Conservation (phyloP, 495 filamentous ascomycete species). For the Jackrogersella minutella region DNA sequence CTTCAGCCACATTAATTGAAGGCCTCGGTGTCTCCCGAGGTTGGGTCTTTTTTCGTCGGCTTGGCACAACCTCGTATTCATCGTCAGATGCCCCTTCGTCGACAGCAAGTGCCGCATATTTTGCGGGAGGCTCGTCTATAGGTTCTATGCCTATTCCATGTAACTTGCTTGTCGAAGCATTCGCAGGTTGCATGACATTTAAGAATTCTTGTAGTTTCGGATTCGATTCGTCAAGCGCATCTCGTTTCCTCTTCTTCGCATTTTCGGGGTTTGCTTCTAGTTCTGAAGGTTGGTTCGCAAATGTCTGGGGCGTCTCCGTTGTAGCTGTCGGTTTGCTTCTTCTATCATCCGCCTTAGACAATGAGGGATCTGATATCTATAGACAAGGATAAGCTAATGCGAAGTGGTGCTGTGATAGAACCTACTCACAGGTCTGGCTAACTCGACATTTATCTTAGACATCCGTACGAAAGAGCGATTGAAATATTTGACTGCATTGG, state of each 20-base stretch:
- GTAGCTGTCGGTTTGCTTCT: slow-evolving; percentile 35
- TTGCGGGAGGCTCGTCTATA: slow-evolving; percentile 54
- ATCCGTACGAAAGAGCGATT: slow-evolving; percentile 94
- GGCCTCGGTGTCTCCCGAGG: slow-evolving; percentile 43
- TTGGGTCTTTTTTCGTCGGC: slow-evolving; percentile 41
- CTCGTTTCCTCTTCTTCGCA: slow-evolving; percentile 62
- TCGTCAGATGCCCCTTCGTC: slow-evolving; percentile 66
- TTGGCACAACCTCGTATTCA: slow-evolving; percentile 69
- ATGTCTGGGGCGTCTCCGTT: slow-evolving; percentile 40
- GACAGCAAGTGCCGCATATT: slow-evolving; percentile 54
- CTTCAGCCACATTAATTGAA: slow-evolving; percentile 28
- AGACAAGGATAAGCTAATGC: slow-evolving; percentile 4
- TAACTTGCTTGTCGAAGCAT: slow-evolving; percentile 72
- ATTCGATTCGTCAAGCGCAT: slow-evolving; percentile 63
- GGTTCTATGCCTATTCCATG: slow-evolving; percentile 54
- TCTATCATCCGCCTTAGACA: slow-evolving; percentile 25
- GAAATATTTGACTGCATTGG: slow-evolving; percentile 88
- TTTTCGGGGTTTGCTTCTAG: slow-evolving; percentile 26
- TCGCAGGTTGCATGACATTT: slow-evolving; percentile 76
- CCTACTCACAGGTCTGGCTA: slow-evolving; percentile 81
- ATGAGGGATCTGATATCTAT: slow-evolving; percentile 48
- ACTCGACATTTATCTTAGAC: slow-evolving; percentile 93
- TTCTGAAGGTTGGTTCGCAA: slow-evolving; percentile 27
- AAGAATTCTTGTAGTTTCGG: slow-evolving; percentile 88
- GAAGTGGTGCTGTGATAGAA: neutral